These are phyloP conservation scores for Malus domestica DNA, from an alignment of 306 rosid species.

Conservation along the genomic window ASM211411v1 NC_041792.1:28262407-28262906, in stretches of 20 bases:
- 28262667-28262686: neutral
- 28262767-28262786: slow-evolving; percentile 90
- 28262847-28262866: slow-evolving; percentile 91
- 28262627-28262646: neutral
- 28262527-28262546: neutral
- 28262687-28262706: neutral
- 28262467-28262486: neutral
- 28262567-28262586: neutral
- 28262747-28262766: slow-evolving; percentile 91
- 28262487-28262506: neutral
- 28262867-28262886: slow-evolving; percentile 76
- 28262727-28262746: slow-evolving; percentile 42
- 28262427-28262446: neutral
- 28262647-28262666: neutral
- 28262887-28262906: slow-evolving; percentile 82
- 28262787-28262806: slow-evolving; percentile 90
- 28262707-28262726: neutral
- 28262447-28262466: neutral
- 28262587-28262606: neutral
- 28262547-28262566: neutral
- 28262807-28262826: slow-evolving; percentile 91
- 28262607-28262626: neutral
- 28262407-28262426: neutral
- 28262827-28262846: slow-evolving; percentile 91
- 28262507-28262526: neutral